Percentiles rank a stretch among this genome's conserved stretches.
phyloP scores from a whole-genome alignment of 352 stramenopile species.

The Phytophthora palmivora region DNA sequence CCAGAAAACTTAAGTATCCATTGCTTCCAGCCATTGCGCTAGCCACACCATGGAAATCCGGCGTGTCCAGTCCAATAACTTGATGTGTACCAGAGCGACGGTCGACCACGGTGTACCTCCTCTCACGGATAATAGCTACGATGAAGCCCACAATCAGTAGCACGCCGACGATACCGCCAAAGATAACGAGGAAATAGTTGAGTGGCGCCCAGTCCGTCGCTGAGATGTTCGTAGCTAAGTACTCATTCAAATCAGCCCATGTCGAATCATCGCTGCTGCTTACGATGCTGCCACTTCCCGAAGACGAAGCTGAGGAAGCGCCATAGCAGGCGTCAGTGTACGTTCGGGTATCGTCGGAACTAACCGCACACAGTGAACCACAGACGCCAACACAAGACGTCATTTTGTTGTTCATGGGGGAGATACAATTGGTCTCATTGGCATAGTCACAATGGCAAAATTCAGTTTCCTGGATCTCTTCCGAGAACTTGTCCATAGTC shows the following conservation, averaged over 20 bases:
- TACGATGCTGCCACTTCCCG: slow-evolving; percentile 16
- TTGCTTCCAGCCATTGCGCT: slow-evolving; percentile 21
- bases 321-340: slow-evolving; percentile 52
- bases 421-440: slow-evolving; percentile 53
- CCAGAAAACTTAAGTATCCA: slow-evolving; percentile 41
- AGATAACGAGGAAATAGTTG: slow-evolving; percentile 63
- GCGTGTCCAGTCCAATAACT: slow-evolving; percentile 28
- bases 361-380: slow-evolving; percentile 54
- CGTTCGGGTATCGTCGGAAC: slow-evolving; percentile 40
- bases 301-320: slow-evolving; percentile 21
- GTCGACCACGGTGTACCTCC: slow-evolving; percentile 22
- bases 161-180: slow-evolving; percentile 41
- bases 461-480: slow-evolving; percentile 34
- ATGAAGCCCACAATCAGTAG: slow-evolving; percentile 49
- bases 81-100: slow-evolving; percentile 22
- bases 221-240: slow-evolving; percentile 46
- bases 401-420: slow-evolving; percentile 53
- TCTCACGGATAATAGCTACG: slow-evolving; percentile 39
- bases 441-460: slow-evolving; percentile 54
- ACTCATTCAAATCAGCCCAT: slow-evolving; percentile 47
- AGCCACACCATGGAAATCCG: slow-evolving; percentile 30
- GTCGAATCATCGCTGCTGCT: slow-evolving; percentile 26
- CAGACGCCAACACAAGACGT: slow-evolving; percentile 62
- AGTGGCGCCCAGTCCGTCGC: slow-evolving; percentile 44
- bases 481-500: slow-evolving; percentile 43